Base-by-base conservation (phyloP, 2,329 filamentous ascomycete genomes). In the Alternaria arborescens region DNA sequence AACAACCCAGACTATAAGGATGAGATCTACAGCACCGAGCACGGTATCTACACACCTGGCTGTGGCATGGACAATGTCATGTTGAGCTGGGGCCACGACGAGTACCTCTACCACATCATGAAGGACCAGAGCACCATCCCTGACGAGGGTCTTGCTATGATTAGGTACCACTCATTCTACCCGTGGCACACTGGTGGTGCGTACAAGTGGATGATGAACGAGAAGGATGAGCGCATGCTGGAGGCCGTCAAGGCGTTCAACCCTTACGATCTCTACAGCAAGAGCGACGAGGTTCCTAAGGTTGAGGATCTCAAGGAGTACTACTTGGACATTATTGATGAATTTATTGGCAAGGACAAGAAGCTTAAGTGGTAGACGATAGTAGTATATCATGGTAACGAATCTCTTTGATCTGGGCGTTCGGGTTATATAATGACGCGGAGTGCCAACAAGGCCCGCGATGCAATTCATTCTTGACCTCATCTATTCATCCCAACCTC, bases 121-220 rank as follows among this genome's bases (percentile, higher is more conserved):
- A 93, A 93, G 83, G 89, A 91, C 65, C 93, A 97, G 83, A 90
- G 87, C 50, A 90, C 83, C 0, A 84, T 97, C 43, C 93, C 93
- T 0, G 84, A 86, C 47, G 93, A 97, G 84, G 91, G 90, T 0
- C 85, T 97, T 11, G 93, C 93, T 62, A 97, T 97, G 92, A 95
- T 97, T 77, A 85, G 93, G 57, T 97, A 96, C 81, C 93, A 97
- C 81, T 92, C 89, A 6, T 97, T 97, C 81, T 97, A 97, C 80
- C 90, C 93, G 16, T 97, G 93, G 93, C 93, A 97, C 81, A 87
- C 85, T 62, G 89, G 90, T 77, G 90, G 89, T 55, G 93, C 91
- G 7, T 97, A 97, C 81, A 79, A 80, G 62, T 88, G 92, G 79
- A 86, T 97, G 78, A 97, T 97, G 93, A 86, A 90, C 77, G 88